Base-by-base conservation (phyloP, 441 rosid genomes). In the Lepidium campestre region DNA sequence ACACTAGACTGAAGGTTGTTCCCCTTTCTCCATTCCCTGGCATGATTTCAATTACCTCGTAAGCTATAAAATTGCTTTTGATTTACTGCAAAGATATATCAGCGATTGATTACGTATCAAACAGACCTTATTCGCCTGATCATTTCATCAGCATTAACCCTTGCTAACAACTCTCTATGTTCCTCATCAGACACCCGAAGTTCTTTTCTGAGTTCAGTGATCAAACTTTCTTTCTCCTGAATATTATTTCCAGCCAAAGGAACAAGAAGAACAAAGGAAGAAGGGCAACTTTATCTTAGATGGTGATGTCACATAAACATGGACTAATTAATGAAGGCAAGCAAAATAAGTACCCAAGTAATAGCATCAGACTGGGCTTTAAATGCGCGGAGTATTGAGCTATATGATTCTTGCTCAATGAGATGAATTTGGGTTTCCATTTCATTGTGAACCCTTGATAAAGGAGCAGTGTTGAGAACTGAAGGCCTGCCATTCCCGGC, bases 361-460 rank as follows among this genome's bases (percentile, higher is more conserved):
- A 95, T 82, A 71, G 96, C 98, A 81, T 95, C 98, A 22, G 99
- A 95, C 71, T 89, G 99, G 71, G 98, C 99, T 86, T 87, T 90
- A 81, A 95, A 95, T 31, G 99, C 99, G 56, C 97, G 89, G 59
- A 95, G 81, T 47, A 95, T 86, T 2, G 97, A 84, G 73, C 85
- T 73, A 70, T 95, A 95, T 9, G 98, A 96, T 75, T 95, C 99
- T 79, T 90, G 97, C 79, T 95, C 98, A 56, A 95, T 85, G 68
- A 75, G 80, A 81, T 95, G 98, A 72, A 95, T 92, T 75, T 90
- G 96, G 68, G 90, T 87, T 86, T 89, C 97, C 98, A 95, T 92
- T 71, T 95, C 99, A 46, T 77, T 82, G 34, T 87, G 92, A 74
- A 85, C 58, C 70, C 96, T 81, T 61, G 95, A 84, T 61, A 85